Conservation (phyloP, 2,329 filamentous ascomycete species). For the Diaporthe humulicola region DNA sequence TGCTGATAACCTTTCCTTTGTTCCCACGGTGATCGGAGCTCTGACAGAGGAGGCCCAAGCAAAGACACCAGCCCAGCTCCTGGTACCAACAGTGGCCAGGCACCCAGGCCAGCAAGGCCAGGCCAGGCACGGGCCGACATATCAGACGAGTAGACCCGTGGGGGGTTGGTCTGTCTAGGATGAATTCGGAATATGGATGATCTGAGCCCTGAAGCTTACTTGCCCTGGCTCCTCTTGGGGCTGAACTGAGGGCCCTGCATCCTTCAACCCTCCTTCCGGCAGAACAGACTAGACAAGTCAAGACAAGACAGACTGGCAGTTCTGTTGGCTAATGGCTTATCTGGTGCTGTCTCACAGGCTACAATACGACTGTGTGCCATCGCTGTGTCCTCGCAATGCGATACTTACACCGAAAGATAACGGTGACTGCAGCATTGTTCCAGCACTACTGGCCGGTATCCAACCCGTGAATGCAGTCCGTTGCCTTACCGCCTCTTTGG, state of each 20-base stretch:
- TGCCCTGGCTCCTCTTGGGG: not conserved
- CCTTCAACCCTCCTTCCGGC: conserved; percentile 2
- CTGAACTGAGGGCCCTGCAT: conserved; percentile 8
- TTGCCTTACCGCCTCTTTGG: conserved; percentile 33
- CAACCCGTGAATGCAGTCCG: not conserved
- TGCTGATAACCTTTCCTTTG: not conserved
- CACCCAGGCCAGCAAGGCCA: too few species aligned
- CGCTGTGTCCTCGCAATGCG: not conserved
- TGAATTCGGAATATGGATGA: conserved; percentile 16
- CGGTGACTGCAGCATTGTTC: conserved; percentile 2
- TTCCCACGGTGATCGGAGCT: conserved; percentile 17
- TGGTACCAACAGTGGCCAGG: not conserved
- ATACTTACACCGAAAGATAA: conserved; percentile 29
- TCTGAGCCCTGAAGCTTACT: conserved; percentile 18
- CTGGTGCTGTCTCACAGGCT: not conserved
- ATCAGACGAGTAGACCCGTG: conserved; percentile 23
- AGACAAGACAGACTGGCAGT: not conserved
- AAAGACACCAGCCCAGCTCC: not conserved
- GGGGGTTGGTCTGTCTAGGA: conserved; percentile 15
- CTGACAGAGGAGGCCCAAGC: conserved; percentile 10
- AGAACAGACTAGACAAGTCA: not conserved
- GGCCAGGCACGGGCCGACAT: conserved; percentile 26
- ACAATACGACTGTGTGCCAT: not conserved
- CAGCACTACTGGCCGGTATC: not conserved
- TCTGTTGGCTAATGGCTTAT: not conserved